Conservation (phyloP, 805 yeast genomes). For the Suhomyces prunicola region DNA sequence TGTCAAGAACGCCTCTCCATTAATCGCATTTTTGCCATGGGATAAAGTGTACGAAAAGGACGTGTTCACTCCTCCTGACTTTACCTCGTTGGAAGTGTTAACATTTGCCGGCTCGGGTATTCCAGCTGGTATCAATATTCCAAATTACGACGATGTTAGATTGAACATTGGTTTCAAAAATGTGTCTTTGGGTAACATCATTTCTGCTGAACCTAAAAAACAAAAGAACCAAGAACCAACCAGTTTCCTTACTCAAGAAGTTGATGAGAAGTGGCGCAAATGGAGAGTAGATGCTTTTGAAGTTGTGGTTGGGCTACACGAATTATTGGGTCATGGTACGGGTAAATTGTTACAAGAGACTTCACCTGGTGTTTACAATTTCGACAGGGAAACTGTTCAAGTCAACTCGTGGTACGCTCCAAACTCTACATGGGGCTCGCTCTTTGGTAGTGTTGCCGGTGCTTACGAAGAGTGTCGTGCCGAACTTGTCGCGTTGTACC, state of each 20-base stretch:
- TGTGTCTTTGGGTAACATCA: conserved; percentile 83
- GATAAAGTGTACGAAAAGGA: conserved; percentile 71
- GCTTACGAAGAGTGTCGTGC: conserved; percentile 93
- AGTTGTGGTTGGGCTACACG: conserved; percentile 93
- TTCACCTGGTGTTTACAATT: conserved; percentile 64
- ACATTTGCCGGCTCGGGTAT: conserved; percentile 88
- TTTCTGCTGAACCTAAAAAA: conserved; percentile 62
- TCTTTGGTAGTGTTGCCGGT: conserved; percentile 79
- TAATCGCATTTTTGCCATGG: conserved; percentile 77
- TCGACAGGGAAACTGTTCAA: conserved; percentile 68
- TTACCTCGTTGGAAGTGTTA: conserved; percentile 83
- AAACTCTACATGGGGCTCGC: conserved; percentile 89
- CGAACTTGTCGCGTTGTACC: conserved; percentile 81
- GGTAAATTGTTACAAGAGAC: conserved; percentile 69
- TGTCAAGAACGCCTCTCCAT: conserved; percentile 63
- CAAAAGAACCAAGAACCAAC: conserved; percentile 65
- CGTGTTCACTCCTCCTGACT: conserved; percentile 86
- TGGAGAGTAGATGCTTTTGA: conserved; percentile 83
- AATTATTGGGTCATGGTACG: conserved; percentile 85
- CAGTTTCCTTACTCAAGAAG: conserved; percentile 56
- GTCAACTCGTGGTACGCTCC: conserved; percentile 67
- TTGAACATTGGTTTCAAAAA: conserved; percentile 83
- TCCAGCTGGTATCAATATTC: conserved; percentile 92
- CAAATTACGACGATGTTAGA: conserved; percentile 88
- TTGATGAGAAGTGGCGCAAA: conserved; percentile 59